A percentile compares a stretch with the other conserved stretches of the same genome.
Evolutionary conservation across 73 alveolate species (phyloP).

Genomic region (Paramecium sexaurelia): DNA sequence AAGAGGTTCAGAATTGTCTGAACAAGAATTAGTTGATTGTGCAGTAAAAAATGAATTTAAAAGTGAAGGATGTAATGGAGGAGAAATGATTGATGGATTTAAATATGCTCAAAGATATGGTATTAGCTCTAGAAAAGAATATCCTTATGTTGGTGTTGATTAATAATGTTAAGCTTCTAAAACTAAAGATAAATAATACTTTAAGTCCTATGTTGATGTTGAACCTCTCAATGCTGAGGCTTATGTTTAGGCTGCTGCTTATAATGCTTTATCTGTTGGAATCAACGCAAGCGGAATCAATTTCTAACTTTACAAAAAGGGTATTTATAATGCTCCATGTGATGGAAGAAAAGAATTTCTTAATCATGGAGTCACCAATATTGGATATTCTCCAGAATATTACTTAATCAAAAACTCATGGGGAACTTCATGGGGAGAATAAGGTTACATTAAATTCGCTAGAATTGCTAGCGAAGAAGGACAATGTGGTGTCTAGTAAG

Average conservation of each 20-base stretch:
- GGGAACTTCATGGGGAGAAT: slow-evolving; percentile 66
- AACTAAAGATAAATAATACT: slow-evolving; percentile 11
- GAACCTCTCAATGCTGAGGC: neutral
- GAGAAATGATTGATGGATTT: slow-evolving; percentile 79
- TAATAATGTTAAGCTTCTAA: neutral
- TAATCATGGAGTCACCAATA: slow-evolving; percentile 57
- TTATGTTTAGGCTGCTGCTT: slow-evolving; percentile 29
- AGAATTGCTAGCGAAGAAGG: neutral
- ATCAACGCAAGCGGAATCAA: slow-evolving; percentile 25
- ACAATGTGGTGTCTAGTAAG: slow-evolving; percentile 57
- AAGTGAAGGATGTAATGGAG: slow-evolving; percentile 85
- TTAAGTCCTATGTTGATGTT: neutral
- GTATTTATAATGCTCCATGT: neutral
- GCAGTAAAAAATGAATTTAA: neutral
- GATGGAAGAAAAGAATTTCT: neutral
- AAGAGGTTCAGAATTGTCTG: slow-evolving; percentile 50
- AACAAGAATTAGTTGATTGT: slow-evolving; percentile 79
- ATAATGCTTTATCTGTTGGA: neutral
- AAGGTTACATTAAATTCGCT: slow-evolving; percentile 56
- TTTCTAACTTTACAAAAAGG: slow-evolving; percentile 27
- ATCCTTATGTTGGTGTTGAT: slow-evolving; percentile 46
- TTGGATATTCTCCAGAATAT: slow-evolving; percentile 58
- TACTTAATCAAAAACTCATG: slow-evolving; percentile 59
- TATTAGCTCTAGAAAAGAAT: neutral
- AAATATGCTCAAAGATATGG: slow-evolving; percentile 59